Base-by-base conservation (phyloP, 1,284 basidiomycete species). In the Entoloma clypeatum region DNA sequence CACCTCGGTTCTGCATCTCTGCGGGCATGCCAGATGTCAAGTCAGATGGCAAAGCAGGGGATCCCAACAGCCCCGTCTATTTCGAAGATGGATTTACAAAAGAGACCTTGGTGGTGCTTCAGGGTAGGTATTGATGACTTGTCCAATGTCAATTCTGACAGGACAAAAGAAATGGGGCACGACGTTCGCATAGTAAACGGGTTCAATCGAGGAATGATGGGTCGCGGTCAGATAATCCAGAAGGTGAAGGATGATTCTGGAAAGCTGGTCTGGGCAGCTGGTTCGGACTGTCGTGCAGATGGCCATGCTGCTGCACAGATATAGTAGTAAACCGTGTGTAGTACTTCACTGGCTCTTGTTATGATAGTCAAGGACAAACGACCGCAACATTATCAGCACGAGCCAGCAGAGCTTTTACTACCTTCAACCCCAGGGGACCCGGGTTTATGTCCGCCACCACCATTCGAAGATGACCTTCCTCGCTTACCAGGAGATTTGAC, bases 1-100 rank as follows among this genome's bases (percentile, higher is more conserved):
- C 92, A 0, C 93, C 92, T 3, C 79, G 93, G n/a, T 95, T 97
- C 69, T 96, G 92, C 61, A 94, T 97, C 47, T 90, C 90, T 14
- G 77, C 90, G 3, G 89, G 87, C 14, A 76, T 76, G 51, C 86
- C 88, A 0, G 83, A 87, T 45, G 66, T 77, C 41, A 68, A 69
- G 29, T 61, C 63, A 25, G 64, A 65, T 17, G 62, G 69, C 4
- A 61, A 67, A 24, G 75, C 81, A 0, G 79, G 81, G 1, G 80
- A 87, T 53, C 75, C 85, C 38, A 87, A 89, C 55, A 86, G 83
- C 45, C 81, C 86, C 50, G 84, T 96, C 4, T 92, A 85, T 62
- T 79, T 97, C 41, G 94, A 97, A 62, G 88, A 93, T 21, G 86
- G 81, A 0, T 84, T 96, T 41, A 49, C 79, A 5, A 53, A 63